Evolutionary conservation across 148 eudicot species (phyloP), one percentile per base, ranked within the genome.

Genomic region (Cornus controversa): DNA sequence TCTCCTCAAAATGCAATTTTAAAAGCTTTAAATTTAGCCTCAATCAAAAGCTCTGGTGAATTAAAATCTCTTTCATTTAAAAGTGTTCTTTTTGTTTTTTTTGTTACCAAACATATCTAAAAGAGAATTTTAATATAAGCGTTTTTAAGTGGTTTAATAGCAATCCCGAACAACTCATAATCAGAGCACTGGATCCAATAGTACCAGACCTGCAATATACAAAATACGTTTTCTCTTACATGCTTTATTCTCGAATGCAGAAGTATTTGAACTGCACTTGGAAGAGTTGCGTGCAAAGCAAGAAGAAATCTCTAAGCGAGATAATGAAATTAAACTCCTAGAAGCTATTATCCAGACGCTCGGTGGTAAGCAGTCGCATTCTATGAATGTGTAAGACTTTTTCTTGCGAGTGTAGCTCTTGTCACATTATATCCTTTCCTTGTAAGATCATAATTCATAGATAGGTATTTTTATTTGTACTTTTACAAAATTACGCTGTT

Each of bases 301-400:
- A 82, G 94, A 91, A 37, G 95, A 96, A 86, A 93, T 93, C 73
- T 77, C 69, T 69, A 93, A 90, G 86, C 91, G 97, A 64, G 99
- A 96, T 54, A 80, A 79, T 20, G 97, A 96, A 79, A 96, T 96
- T n/a, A 96, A 96, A 75, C 88, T 93, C 47, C 80, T 96, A 57
- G 97, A 93, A 87, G 93, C 99, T 81, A 90, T 96, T 71, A 91
- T 96, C 77, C 91, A 90, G 84, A 96, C 98, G 28, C 97, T 96
- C 14, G 98, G 99, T 6, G 97, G 97, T 18, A 91, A 74, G 83
- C 83, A 81, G 42, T 82, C 85, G 62, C 77, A 74, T 83, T 73
- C 84, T 66, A 36, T 81, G 64, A 85, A 70, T 25, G 62, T 80
- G 34, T 84, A 73, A 80, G 68, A 27, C 37, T 0, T 42, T 24